Percentiles rank a stretch among this genome's conserved stretches.
phyloP scores from a whole-genome alignment of 208 protist genomes.

The Hexamita inflata region DNA sequence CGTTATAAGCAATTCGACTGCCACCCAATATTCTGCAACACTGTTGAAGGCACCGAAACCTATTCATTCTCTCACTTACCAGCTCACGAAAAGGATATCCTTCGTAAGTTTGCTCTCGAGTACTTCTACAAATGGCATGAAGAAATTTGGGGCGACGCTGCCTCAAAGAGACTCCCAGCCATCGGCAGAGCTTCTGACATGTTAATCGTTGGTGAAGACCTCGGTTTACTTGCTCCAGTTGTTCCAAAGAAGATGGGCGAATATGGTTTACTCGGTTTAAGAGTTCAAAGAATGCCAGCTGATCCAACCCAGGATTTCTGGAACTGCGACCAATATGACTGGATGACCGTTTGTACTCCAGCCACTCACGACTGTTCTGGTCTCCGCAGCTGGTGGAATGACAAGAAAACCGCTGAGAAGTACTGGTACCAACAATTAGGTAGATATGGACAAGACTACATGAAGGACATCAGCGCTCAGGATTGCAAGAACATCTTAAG shows the following conservation, averaged over 20 bases:
- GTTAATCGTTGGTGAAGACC: slow-evolving; percentile 61
- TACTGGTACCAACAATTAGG: not conserved
- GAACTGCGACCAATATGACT: slow-evolving; percentile 31
- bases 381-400: slow-evolving; percentile 41
- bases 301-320: slow-evolving; percentile 14
- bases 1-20: no score
- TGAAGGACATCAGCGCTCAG: not conserved
- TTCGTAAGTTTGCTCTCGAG: slow-evolving; percentile 43
- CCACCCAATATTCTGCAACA: slow-evolving; percentile 44
- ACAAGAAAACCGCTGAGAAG: not conserved
- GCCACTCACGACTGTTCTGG: slow-evolving; percentile 39
- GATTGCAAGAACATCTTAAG: slow-evolving; percentile 27
- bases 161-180: slow-evolving; percentile 16
- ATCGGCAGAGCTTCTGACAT: slow-evolving; percentile 51
- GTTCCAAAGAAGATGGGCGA: slow-evolving; percentile 48
- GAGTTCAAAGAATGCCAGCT: slow-evolving; percentile 56
- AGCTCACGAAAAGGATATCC: slow-evolving; percentile 30
- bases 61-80: slow-evolving; percentile 40
- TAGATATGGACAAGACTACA: not conserved
- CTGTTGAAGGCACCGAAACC: slow-evolving; percentile 40
- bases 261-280: slow-evolving; percentile 51
- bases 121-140: slow-evolving; percentile 51
- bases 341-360: slow-evolving; percentile 35
- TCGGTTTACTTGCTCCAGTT: slow-evolving; percentile 52
- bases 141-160: slow-evolving; percentile 17